Base-by-base conservation (phyloP, 306 rosid species). In the Vigna radiata region DNA sequence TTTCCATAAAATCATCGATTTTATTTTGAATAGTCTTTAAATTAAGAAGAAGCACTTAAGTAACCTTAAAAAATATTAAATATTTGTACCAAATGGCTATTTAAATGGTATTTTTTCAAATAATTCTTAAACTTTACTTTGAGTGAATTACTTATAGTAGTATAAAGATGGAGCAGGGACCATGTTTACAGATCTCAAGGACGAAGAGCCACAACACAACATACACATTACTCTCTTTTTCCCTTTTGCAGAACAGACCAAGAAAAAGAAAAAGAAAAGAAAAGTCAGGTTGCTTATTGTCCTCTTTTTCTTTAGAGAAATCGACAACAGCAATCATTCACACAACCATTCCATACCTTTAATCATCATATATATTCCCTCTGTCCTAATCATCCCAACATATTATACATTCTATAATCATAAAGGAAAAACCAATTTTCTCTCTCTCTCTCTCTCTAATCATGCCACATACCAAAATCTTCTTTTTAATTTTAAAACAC, bases 311-410 rank as follows among this genome's bases (percentile, higher is more conserved):
- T 43, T 44, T 55, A 27, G 66, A 76, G 68, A 84, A 82, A 88
- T 83, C 88, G 89, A 81, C 77, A 75, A 59, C 78, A 82, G 66
- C 93, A 88, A 89, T 91, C 86, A 91, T 88, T 87, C 92, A 68
- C 79, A 62, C 92, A 83, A 87, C 91, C 67, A 77, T 37, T 29
- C 60, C 61, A 9, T 29, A 60, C 72, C 90, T 88, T 82, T 89
- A 89, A 91, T 89, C 86, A 89, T 88, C 82, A 41, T 71, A 23
- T 52, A 70, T 65, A 79, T 81, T 83, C 82, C 76, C 75, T 37
- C 61, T 53, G 63, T 60, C 79, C 80, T 29, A 41, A 72, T 79
- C 76, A 44, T 43, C 65, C 74, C 46, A 23, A 58, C 82, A 82
- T 68, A 68, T 43, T 43, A 11, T 5, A 43, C 14, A 43, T 43